Base-by-base conservation (phyloP, 495 filamentous ascomycete species). In the Podospora pseudoanserina region DNA sequence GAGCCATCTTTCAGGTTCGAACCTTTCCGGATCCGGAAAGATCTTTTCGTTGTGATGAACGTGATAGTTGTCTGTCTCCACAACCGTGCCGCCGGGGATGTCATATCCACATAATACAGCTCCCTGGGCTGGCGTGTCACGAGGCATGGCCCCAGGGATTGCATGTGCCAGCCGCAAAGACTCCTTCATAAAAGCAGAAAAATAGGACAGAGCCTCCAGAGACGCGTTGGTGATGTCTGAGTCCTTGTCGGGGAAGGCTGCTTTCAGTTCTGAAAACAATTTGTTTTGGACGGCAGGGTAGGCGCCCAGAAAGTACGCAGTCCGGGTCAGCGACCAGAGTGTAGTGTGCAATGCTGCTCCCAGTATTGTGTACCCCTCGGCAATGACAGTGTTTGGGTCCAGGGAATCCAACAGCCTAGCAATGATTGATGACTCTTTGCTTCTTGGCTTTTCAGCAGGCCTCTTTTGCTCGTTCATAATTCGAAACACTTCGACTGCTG, bases 1-100 rank as follows among this genome's bases (percentile, higher is more conserved):
- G 11, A 63, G 32, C 61, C 61, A 63, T 26, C 61, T 63, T 23
- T 44, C 61, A 0, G 61, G 61, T 4, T 63, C 61, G n/a, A 63
- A 63, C n/a, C 7, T 19, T 16, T 63, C 16, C n/a, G 61, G 28
- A 26, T 63, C n/a, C 2, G 61, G 61, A 23, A 63, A 63, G 5
- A 63, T 11, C 4, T 7, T 49, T 18, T 63, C 61, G 30, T 49
- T 39, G 28, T 39, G 18, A 23, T 63, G 61, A 7, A 63, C 19
- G 32, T 63, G 28, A 5, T 49, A 63, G 3, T 19, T 63, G 30
- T 63, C 61, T 27, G 61, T 32, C 13, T 63, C 61, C 0, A 63
- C 27, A n/a, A 63, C 34, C 3, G 61, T 49, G 4, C 61, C 61
- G 13, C n/a, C 27, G 4, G 61, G 61, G 16, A 63, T 63, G 61